These are phyloP conservation scores for Postia placenta DNA, from an alignment of 768 basidiomycete species.

Conservation along the genomic window DNA sequence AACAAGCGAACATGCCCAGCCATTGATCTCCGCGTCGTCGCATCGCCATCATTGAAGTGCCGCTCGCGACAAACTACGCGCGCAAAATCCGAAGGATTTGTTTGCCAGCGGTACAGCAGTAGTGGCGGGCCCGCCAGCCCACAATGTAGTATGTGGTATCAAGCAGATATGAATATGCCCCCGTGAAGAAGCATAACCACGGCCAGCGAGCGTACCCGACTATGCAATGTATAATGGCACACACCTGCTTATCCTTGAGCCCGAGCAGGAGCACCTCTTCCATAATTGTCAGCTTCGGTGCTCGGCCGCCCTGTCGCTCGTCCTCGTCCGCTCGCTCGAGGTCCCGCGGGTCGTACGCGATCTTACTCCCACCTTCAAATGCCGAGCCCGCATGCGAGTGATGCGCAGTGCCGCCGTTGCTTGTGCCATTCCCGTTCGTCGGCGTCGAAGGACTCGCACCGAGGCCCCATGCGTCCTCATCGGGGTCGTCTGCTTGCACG, in stretches of 20 bases:
- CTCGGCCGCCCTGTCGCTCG: conserved; percentile 57
- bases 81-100: no score
- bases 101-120: no score
- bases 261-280: conserved; percentile 94
- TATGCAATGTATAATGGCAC: no score
- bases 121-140: no score
- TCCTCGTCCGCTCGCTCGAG: conserved; percentile 66
- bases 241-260: conserved; percentile 92
- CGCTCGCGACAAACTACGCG: no score
- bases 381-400: conserved; percentile 68
- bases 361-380: conserved; percentile 78
- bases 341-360: conserved; percentile 94
- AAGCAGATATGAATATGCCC: no score
- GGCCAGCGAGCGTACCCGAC: no score
- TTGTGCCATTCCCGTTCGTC: conserved; percentile 1
- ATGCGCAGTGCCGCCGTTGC: conserved; percentile 7
- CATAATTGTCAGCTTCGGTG: conserved; percentile 89
- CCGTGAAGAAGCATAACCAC: no score
- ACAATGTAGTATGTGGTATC: no score
- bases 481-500: conserved; percentile 29
- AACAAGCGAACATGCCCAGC: no score
- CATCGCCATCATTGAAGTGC: no score
- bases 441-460: conserved; percentile 26
- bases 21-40: no score
- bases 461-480: conserved; percentile 23